Evolutionary conservation across 805 yeast species (phyloP), one percentile per base, ranked within the genome.

Genomic region (Novakomyces olei): DNA sequence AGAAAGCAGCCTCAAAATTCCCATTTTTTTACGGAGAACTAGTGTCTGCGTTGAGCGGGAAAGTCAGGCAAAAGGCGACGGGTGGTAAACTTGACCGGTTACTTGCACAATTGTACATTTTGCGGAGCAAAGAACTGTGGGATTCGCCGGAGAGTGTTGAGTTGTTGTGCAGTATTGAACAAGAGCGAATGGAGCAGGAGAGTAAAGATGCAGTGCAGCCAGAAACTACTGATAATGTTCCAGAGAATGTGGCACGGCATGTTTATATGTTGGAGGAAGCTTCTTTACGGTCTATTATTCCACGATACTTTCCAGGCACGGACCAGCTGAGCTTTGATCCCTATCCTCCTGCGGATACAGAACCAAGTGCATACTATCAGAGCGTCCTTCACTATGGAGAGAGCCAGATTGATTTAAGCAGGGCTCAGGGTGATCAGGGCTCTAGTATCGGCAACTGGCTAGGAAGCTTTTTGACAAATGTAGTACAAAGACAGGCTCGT

Each of bases 21-120:
- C 75, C 85, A 3, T 65, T 58, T 44, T 56, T 72, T 3, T 72
- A 71, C 1, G 55, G 52, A 29, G 58, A 53, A 42, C 47, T 75
- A 19, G 50, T 69, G 4, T 64, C 61, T 34, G 46, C 52, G 4
- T 44, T 71, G n/a, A 66, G 35, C 4, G 27, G 40, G 19, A 34
- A 36, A 26, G 33, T 29, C 7, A 36, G 37, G 9, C 29, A 37
- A 15, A 29, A 33, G 15, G 36, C 29, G 7, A 35, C 41, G 12
- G 39, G 40, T 18, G 32, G 38, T 6, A 24, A 38, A 4, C 36
- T 31, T 18, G 49, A 46, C 35, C 28, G 32, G 10, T 36, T 44
- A 7, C 19, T 37, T 19, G 32, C 42, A 1, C 33, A 35, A 18
- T 26, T 45, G 27, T 46, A 46, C 19, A 24, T 38, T n/a, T 16